A percentile compares a stretch with the other conserved stretches of the same genome.
These are phyloP conservation scores for Fraxinus quadrangulata DNA, from an alignment of 257 asterid species.

Conservation along the genomic window DNA sequence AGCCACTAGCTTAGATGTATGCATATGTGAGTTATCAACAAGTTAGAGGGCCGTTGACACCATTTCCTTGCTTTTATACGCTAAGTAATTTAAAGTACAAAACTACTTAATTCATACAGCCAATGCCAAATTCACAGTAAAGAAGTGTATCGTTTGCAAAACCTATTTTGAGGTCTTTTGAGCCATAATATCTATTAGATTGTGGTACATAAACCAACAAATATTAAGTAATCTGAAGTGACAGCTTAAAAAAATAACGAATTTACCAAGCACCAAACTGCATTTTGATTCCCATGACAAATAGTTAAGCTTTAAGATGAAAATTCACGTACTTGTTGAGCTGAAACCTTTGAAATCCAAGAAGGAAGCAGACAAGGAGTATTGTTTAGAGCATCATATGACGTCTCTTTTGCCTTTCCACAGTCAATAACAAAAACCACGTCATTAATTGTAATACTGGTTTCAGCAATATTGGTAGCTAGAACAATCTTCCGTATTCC, in stretches of 20 bases:
- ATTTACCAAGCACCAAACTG: conserved; percentile 13
- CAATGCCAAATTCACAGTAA: neutral
- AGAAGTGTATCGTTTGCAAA: conserved; percentile 4
- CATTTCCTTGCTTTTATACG: neutral
- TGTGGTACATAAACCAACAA: conserved; percentile 12
- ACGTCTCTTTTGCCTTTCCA: conserved; percentile 93
- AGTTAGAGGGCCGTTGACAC: neutral
- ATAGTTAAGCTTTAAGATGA: conserved; percentile 22
- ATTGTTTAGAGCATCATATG: conserved; percentile 93
- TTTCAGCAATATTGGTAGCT: conserved; percentile 96
- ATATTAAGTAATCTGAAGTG: neutral
- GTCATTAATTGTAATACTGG: conserved; percentile 91
- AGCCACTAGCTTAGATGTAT: neutral
- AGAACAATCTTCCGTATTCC: conserved; percentile 86
- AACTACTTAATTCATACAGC: conserved; percentile 4
- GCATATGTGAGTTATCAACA: neutral
- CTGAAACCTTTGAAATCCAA: conserved; percentile 94
- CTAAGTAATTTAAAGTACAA: conserved; percentile 19
- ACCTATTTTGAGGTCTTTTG: neutral
- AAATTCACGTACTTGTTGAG: conserved; percentile 64
- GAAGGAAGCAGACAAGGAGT: conserved; percentile 96
- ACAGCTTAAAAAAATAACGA: neutral
- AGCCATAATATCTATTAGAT: conserved; percentile 10
- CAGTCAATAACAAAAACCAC: conserved; percentile 87
- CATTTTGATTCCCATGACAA: neutral